Base-by-base conservation (phyloP, 2,329 filamentous ascomycete genomes). In the Colletotrichum sp. region DNA sequence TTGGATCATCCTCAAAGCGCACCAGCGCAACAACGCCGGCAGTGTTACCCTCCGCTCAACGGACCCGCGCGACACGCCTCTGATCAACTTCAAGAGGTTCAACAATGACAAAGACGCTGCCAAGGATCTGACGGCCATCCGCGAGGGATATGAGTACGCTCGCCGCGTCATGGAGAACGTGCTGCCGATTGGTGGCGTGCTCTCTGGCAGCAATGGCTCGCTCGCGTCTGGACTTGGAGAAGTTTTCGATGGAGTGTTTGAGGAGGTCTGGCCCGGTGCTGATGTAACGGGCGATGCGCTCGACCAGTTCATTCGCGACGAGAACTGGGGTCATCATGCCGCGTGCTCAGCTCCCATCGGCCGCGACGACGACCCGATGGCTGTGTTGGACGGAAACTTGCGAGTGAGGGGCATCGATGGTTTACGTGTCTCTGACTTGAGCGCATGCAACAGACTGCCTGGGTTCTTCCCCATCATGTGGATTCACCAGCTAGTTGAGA, bases 371-470 rank as follows among this genome's bases (percentile, higher is more conserved):
- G 90, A 93, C 79, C 82, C 85, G 2, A 88, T 87, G 80, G 91
- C 90, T 3, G 90, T 92, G 5, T 80, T 93, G 66, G 90, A 93
- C 80, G 86, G 84, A 0, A 85, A 89, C 66, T 92, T 93, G 80
- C 85, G 87, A 10, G 92, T 93, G 2, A 84, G 88, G 15, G 90
- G 90, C 1, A 88, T 91, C 0, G 81, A 85, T 2, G 88, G 89
- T 0, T 80, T 93, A 62, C 85, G 92, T 30, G 92, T 93, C 5
- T 92, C 93, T 0, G 92, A 93, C 84, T 91, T 91, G 1, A 89
- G 87, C 36, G 86, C 90, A 1, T 93, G 90, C 76, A 89, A 90
- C 4, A 85, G 84, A 67, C 89, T 83, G 67, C 83, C 83, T 12
- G 90, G 90, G 13, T 81, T 81, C 44, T 90, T 87, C 78, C 86